Base-by-base conservation (phyloP, 257 asterid genomes). In the Lavandula angustifolia region DNA sequence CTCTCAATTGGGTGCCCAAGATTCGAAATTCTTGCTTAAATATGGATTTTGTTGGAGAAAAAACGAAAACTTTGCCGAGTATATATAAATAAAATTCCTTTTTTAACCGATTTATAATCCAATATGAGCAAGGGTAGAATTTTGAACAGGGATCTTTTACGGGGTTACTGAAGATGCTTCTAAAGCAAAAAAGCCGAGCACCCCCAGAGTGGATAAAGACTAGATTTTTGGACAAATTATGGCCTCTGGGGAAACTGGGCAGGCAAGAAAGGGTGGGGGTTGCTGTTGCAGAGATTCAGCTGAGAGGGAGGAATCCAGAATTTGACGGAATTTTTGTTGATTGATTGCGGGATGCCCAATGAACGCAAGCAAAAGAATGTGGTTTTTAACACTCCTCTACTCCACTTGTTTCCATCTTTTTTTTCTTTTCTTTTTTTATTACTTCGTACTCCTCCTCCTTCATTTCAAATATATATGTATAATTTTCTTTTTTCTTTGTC, bases 1-100 rank as follows among this genome's bases (percentile, higher is more conserved):
- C 63, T 22, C 71, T 11, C 68, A 68, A 62, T 47, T 37, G 61
- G 54, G 60, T 5, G 27, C 43, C 73, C 46, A 53, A 75, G 37
- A 68, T 69, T n/a, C 72, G 68, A 68, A 7, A 60, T 72, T 52
- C 68, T 64, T 12, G 65, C 77, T 22, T 46, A 67, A 53, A 48
- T n/a, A 43, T 31, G 46, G 31, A 49, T 11, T 54, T 33, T 11
- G 1, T 9, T 7, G 11, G 9, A 12, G 29, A n/a, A 22, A 22
- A 22, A 22, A 22, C 27, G 27, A 22, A 0, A 22, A 22, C 27
- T 22, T 22, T 22, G 27, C 27, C 27, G 27, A 2, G 27, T 22
- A 22, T 22, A 2, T 22, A 22, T 22, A 2, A 22, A 22, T 22
- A 22, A 22, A 22, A 22, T 10, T 43, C 9, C 54, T 2, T 6